phyloP scores from a whole-genome alignment of 2,329 filamentous ascomycete genomes.

The Myriosclerotinia scirpicola region DNA sequence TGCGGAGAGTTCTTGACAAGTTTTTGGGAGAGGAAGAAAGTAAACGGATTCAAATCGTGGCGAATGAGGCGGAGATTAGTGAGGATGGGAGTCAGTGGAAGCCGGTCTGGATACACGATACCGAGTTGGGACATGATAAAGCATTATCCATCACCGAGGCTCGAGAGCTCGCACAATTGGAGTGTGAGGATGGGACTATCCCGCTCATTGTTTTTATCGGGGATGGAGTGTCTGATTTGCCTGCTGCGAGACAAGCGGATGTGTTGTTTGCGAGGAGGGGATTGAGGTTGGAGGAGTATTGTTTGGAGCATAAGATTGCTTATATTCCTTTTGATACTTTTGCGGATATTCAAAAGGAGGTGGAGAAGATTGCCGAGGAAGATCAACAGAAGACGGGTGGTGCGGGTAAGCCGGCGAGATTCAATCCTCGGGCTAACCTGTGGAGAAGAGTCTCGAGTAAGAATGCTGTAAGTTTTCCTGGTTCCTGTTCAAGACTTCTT shows the following conservation, averaged over 20 bases:
- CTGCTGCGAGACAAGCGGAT: slow-evolving; percentile 65
- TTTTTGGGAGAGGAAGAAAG: slow-evolving; percentile 57
- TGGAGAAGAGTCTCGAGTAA: slow-evolving; percentile 64
- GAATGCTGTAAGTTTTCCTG: slow-evolving; percentile 44
- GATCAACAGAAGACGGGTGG: slow-evolving; percentile 62
- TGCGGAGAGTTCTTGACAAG: slow-evolving; percentile 60
- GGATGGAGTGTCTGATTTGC: slow-evolving; percentile 66
- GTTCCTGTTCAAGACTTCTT: not conserved
- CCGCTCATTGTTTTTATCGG: slow-evolving; percentile 70
- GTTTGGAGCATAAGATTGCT: slow-evolving; percentile 58
- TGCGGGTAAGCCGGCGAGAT: slow-evolving; percentile 57
- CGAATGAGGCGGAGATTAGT: slow-evolving; percentile 63
- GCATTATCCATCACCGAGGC: slow-evolving; percentile 63
- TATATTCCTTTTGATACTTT: slow-evolving; percentile 67
- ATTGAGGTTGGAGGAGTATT: slow-evolving; percentile 65
- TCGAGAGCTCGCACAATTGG: slow-evolving; percentile 52
- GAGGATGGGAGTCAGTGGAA: slow-evolving; percentile 61
- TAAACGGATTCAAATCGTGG: slow-evolving; percentile 61
- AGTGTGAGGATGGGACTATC: slow-evolving; percentile 59
- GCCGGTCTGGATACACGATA: slow-evolving; percentile 66
- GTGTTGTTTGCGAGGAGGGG: slow-evolving; percentile 67
- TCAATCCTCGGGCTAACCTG: slow-evolving; percentile 68
- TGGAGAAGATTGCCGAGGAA: slow-evolving; percentile 56
- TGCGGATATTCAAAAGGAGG: slow-evolving; percentile 61
- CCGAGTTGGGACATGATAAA: slow-evolving; percentile 66